These are phyloP conservation scores for Kockovaella imperatae DNA, from an alignment of 768 basidiomycete genomes.

Conservation along the genomic window DNA sequence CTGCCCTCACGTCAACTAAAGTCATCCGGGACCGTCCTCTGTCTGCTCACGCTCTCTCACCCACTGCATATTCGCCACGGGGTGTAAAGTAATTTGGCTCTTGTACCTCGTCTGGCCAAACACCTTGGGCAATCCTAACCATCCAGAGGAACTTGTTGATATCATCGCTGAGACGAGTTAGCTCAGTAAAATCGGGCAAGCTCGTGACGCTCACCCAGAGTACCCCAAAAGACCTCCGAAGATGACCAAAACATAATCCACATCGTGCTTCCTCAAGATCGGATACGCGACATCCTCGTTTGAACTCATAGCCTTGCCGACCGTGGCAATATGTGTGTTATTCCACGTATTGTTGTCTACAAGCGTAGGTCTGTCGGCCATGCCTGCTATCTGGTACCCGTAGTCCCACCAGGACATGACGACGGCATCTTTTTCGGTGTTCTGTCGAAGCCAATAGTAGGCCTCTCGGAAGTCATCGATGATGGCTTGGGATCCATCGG, in stretches of 20 bases:
- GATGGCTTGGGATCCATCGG: conserved; percentile 83
- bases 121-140: conserved; percentile 69
- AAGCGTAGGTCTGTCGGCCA: conserved; percentile 91
- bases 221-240: conserved; percentile 95
- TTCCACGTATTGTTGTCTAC: conserved; percentile 99
- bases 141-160: conserved; percentile 99
- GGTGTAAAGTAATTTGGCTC: conserved; percentile 90
- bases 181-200: neutral
- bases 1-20: conserved; percentile 15
- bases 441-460: conserved; percentile 96
- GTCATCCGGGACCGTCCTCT: neutral
- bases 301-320: conserved; percentile 96
- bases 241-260: conserved; percentile 93
- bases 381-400: conserved; percentile 97
- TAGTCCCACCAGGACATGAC: conserved; percentile 99
- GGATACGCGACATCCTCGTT: conserved; percentile 93
- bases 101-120: conserved; percentile 97
- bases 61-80: conserved; percentile 86
- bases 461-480: conserved; percentile 99
- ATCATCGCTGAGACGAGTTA: conserved; percentile 60
- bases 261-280: conserved; percentile 88
- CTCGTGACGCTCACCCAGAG: conserved; percentile 53
- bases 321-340: conserved; percentile 98
- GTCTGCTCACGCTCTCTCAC: conserved; percentile 59
- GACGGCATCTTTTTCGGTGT: conserved; percentile 83